Base-by-base conservation (phyloP, 2,329 filamentous ascomycete genomes). In the Trichoderma breve region DNA sequence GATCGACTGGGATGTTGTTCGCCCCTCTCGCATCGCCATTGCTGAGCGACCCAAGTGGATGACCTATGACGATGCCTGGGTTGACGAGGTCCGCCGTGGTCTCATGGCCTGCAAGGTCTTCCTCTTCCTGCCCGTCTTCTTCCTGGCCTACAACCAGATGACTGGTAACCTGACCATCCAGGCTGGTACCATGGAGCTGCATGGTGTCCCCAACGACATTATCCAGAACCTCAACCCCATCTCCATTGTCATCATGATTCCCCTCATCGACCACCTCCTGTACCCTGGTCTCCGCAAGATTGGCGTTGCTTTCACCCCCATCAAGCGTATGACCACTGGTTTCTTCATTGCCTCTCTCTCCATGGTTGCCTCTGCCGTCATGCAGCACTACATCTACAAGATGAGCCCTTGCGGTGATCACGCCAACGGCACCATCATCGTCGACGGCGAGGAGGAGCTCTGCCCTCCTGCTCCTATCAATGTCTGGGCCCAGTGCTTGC, bases 1-100 rank as follows among this genome's bases (percentile, higher is more conserved):
- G 2, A 81, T 89, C 57, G 81, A 92, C 82, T 94, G 91, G 89
- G 89, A 93, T 30, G 78, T 84, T 4, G 89, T 89, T 73, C 93
- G 92, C 82, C 92, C 92, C 3, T 92, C 89, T 78, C 83, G 84
- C 43, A 84, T 93, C 6, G 82, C 86, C 11, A 82, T 86, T 47
- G 80, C 80, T 1, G 79, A 85, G 74, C 89, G 90, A 70, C 92
- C 92, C 0, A 53, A 70, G 0, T 95, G 92, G 92, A 94, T 95
- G 91, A 92, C 90, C 0, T 94, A 94, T 76, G 92, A 95, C 74
- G 93, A 95, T 75, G 88, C 89, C 67, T 95, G 92, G 92, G 92
- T 95, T 39, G 92, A 94, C 78, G 91, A 95, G 78, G 89, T 94
- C 63, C 86, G 86, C 67, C 90, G 92, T 81, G 92, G 91, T 73